Evolutionary conservation across 2,329 filamentous ascomycete species (phyloP).

Genomic region (Aspergillus udagawae): DNA sequence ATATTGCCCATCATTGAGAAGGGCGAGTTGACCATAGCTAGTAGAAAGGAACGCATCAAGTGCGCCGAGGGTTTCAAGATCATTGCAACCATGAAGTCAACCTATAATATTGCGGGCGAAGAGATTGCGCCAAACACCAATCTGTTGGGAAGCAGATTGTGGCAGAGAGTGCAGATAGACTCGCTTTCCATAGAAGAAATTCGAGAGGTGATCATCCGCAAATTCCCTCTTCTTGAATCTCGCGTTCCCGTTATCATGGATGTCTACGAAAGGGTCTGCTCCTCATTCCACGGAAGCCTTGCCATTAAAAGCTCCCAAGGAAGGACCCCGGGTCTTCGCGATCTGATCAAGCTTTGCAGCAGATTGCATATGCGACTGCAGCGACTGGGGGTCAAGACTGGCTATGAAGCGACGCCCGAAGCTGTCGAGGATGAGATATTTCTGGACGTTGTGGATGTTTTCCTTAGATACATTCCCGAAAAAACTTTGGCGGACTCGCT

Average conservation of each 20-base stretch:
- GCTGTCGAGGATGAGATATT: slow-evolving; percentile 77
- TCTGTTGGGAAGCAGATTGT: slow-evolving; percentile 80
- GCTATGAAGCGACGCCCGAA: slow-evolving; percentile 68
- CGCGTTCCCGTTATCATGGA: slow-evolving; percentile 54
- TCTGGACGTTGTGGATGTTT: slow-evolving; percentile 88
- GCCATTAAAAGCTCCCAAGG: slow-evolving; percentile 38
- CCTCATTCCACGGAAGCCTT: slow-evolving; percentile 36
- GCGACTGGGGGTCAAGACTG: slow-evolving; percentile 56
- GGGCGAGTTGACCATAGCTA: slow-evolving; percentile 85
- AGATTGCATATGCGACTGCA: slow-evolving; percentile 66
- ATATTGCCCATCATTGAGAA: slow-evolving; percentile 88
- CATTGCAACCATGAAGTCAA: slow-evolving; percentile 82
- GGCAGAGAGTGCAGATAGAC: slow-evolving; percentile 70
- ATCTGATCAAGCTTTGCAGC: slow-evolving; percentile 88
- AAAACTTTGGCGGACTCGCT: slow-evolving; percentile 50
- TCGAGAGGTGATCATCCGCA: slow-evolving; percentile 65
- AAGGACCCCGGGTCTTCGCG: slow-evolving; percentile 65
- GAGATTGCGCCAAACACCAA: slow-evolving; percentile 63
- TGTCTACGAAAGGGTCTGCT: slow-evolving; percentile 47
- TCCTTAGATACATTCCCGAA: slow-evolving; percentile 74
- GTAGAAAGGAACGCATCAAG: slow-evolving; percentile 77
- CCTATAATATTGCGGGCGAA: slow-evolving; percentile 61
- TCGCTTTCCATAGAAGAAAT: slow-evolving; percentile 67
- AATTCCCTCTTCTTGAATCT: slow-evolving; percentile 64
- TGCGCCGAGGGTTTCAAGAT: slow-evolving; percentile 84